phyloP scores from a whole-genome alignment of 257 asterid species.

The Gardenia jasminoides region DNA sequence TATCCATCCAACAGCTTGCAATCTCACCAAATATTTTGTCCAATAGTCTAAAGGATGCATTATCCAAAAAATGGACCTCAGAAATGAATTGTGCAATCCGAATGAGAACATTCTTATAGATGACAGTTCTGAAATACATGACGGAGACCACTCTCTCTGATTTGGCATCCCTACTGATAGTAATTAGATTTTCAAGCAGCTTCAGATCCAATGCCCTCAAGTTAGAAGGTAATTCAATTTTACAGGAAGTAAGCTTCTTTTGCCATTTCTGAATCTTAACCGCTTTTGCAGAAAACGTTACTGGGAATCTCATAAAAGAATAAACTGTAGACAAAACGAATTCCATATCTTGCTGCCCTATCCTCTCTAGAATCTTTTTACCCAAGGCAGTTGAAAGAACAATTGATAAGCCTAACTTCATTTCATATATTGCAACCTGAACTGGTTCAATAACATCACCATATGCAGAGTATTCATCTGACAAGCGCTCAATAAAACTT shows the following conservation, averaged over 20 bases:
- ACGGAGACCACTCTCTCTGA: constrained; percentile 37
- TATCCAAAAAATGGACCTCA: constrained; percentile 57
- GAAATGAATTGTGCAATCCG: constrained; percentile 55
- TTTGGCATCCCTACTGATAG: constrained; percentile 21
- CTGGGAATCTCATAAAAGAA: constrained; percentile 76
- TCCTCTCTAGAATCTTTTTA: constrained; percentile 30
- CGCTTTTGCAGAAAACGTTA: constrained; percentile 45
- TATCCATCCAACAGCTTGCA: constrained; percentile 62
- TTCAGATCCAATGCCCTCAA: constrained; percentile 41
- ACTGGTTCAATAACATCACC: constrained; percentile 74
- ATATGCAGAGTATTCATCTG: constrained; percentile 63
- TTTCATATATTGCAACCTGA: constrained; percentile 77
- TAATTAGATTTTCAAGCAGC: constrained; percentile 44
- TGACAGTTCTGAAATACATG: constrained; percentile 49
- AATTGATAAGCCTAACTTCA: constrained; percentile 81
- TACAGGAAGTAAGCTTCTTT: constrained; percentile 34
- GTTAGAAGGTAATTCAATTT: constrained; percentile 48
- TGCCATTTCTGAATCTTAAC: constrained; percentile 29
- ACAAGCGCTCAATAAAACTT: constrained; percentile 56
- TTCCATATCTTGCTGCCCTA: constrained; percentile 44
- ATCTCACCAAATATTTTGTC: constrained; percentile 61
- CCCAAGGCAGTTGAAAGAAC: constrained; percentile 44
- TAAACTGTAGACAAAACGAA: constrained; percentile 44
- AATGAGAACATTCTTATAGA: constrained; percentile 58
- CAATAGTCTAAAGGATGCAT: constrained; percentile 54